A percentile compares a stretch with the other conserved stretches of the same genome.
Conservation (phyloP, 208 protist species). For the Trypanosoma conorhini region DNA sequence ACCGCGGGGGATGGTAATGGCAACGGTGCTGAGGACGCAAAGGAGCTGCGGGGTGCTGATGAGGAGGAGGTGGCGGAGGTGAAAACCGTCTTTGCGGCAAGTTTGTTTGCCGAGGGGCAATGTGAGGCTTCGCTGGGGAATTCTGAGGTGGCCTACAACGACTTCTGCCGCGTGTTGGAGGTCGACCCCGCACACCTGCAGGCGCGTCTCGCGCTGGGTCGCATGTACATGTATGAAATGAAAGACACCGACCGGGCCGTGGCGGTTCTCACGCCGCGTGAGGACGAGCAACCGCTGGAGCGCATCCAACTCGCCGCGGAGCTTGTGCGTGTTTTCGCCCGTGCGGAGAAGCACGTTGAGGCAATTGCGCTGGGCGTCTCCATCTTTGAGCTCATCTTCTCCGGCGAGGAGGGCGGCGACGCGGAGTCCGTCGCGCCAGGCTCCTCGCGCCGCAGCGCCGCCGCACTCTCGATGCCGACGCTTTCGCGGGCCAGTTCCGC, state of each 20-base stretch:
- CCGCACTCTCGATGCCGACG: constrained; percentile 65
- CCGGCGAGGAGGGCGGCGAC: constrained; percentile 82
- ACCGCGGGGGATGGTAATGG: constrained; percentile 2
- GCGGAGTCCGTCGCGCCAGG: constrained; percentile 75
- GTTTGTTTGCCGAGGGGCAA: constrained; percentile 63
- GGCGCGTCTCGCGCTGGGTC: constrained; percentile 70
- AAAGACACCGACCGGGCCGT: constrained; percentile 54
- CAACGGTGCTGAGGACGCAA: background rate
- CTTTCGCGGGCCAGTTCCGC: constrained; percentile 83
- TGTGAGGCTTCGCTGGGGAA: constrained; percentile 55
- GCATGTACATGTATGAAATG: constrained; percentile 66
- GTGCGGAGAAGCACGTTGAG: constrained; percentile 63
- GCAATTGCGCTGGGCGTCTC: constrained; percentile 82
- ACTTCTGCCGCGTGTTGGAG: constrained; percentile 41
- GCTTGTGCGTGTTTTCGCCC: constrained; percentile 69
- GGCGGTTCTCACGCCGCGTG: constrained; percentile 55
- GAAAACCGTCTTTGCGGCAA: constrained; percentile 62
- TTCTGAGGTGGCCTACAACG: constrained; percentile 24
- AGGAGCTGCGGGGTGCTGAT: constrained; percentile 18
- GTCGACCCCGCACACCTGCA: constrained; percentile 69
- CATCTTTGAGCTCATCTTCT: constrained; percentile 81
- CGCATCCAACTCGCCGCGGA: constrained; percentile 82
- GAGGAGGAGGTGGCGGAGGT: constrained; percentile 29
- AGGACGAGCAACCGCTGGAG: constrained; percentile 69
- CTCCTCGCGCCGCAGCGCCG: constrained; percentile 35